Percentiles rank a stretch among this genome's conserved stretches.
phyloP scores from a whole-genome alignment of 192 early-diverging fungal genomes.

The Coemansia reversa region DNA sequence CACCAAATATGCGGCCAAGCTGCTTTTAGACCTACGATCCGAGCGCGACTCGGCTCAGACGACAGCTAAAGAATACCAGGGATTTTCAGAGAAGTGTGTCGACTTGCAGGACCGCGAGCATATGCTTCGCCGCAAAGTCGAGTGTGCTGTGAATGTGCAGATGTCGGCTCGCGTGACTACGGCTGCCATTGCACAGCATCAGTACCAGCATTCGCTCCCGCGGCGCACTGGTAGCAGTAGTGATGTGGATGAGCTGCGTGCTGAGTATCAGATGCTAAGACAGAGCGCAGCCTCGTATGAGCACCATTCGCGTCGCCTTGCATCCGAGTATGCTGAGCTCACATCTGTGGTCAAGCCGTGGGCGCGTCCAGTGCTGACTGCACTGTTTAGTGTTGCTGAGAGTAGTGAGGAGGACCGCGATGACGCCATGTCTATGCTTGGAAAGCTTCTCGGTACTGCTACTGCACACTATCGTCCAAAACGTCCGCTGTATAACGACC shows the following conservation, averaged over 20 bases:
- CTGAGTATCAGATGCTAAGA: slow-evolving; percentile 32
- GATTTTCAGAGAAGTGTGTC: slow-evolving; percentile 5
- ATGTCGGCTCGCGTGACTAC: slow-evolving; percentile 19
- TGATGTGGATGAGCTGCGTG: slow-evolving; percentile 14
- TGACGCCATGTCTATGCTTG: slow-evolving; percentile 1
- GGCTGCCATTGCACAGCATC: slow-evolving; percentile 5
- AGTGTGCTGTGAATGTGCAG: slow-evolving; percentile 32
- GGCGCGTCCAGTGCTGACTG: slow-evolving; percentile 17
- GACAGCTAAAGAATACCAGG: slow-evolving; percentile 2
- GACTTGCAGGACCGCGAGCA: slow-evolving; percentile 11
- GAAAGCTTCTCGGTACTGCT: background rate
- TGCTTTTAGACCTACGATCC: slow-evolving; percentile 43
- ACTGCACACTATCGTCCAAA: background rate
- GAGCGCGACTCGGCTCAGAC: slow-evolving; percentile 30
- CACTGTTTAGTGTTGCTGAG: slow-evolving; percentile 7
- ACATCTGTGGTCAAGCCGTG: slow-evolving; percentile 34
- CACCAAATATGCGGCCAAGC: slow-evolving; percentile 37
- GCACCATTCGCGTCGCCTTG: slow-evolving; percentile 24
- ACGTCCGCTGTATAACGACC: slow-evolving; percentile 7
- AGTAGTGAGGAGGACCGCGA: background rate
- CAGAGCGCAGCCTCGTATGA: slow-evolving; percentile 16
- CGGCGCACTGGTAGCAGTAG: background rate
- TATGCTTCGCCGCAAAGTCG: slow-evolving; percentile 21
- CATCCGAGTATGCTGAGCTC: slow-evolving; percentile 41
- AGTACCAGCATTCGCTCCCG: background rate